Base-by-base conservation (phyloP, 352 stramenopile genomes). In the Phytophthora chlamydospora region DNA sequence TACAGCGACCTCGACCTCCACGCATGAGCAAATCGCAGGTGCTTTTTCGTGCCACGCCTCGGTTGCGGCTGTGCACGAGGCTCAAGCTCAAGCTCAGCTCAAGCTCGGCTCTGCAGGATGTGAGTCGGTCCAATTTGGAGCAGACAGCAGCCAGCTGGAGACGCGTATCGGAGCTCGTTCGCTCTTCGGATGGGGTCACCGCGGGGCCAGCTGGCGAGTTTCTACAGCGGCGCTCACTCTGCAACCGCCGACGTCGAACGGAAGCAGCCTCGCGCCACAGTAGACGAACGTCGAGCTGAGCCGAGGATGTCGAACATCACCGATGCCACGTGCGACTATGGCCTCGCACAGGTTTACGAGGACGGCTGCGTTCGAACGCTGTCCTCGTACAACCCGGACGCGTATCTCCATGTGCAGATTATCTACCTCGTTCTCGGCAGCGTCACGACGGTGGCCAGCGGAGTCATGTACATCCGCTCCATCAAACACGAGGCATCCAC, bases 401-500 rank as follows among this genome's bases (percentile, higher is more conserved):
- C 61, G 53, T 79, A 79, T 31, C 9, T 71, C n/a, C 34, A 27
- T n/a, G 46, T 66, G 4, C 71, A 79, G 51, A 51, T 75, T 52
- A 65, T 68, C 36, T 79, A 76, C 56, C 40, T 76, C 47, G 46
- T 17, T n/a, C 44, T 72, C 14, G 71, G 67, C 9, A n/a, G 40
- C 17, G 51, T 76, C 19, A 62, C 56, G 8, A 67, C 52, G 1
- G 5, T 67, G 10, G 67, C 62, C 19, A 66, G 67, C 40, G 56
- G 27, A 5, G 44, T 73, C 42, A 78, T 78, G 40, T 79, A 66
- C 43, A 49, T 66, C 21, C 58, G 66, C 12, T 62, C 69, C 11
- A 10, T 71, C 41, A 72, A 62, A 17, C 31, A 73, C 34, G 62
- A 78, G 19, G 60, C 49, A 4, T 66, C 69, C 44, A 73, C 63